phyloP scores from a whole-genome alignment of 306 rosid species.

The Erythrophleum fordii region DNA sequence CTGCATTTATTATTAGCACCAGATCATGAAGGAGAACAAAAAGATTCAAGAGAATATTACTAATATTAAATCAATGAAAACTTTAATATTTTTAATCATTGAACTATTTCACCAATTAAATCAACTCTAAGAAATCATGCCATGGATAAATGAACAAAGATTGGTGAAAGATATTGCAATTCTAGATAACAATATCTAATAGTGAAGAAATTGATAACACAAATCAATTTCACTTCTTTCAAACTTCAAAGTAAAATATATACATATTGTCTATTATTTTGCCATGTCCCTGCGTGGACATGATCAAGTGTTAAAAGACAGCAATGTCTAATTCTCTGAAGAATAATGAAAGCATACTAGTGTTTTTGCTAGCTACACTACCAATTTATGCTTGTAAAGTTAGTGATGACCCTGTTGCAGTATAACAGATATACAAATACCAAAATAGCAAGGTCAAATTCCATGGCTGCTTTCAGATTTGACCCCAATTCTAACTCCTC shows the following conservation, averaged over 20 bases:
- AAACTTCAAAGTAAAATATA: background rate
- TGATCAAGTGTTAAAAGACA: background rate
- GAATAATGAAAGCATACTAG: conserved; percentile 4
- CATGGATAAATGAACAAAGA: background rate
- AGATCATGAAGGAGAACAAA: background rate
- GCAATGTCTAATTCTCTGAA: background rate
- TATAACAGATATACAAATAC: background rate
- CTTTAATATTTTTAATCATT: background rate
- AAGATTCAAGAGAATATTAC: background rate
- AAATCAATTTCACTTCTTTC: background rate
- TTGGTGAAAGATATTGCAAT: conserved; percentile 1
- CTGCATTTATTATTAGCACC: conserved; percentile 9
- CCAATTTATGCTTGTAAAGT: background rate
- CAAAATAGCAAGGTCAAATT: conserved; percentile 27
- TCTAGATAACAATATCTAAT: background rate
- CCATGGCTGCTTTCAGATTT: conserved; percentile 19
- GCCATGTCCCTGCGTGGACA: background rate
- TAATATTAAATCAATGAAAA: background rate
- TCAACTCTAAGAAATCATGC: conserved; percentile 11
- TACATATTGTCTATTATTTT: background rate
- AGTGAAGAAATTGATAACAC: background rate
- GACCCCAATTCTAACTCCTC: conserved; percentile 1
- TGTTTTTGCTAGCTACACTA: background rate
- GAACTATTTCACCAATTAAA: background rate
- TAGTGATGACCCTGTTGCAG: background rate